phyloP scores from a whole-genome alignment of 768 basidiomycete genomes.

The Neoboletus subvelutipes region DNA sequence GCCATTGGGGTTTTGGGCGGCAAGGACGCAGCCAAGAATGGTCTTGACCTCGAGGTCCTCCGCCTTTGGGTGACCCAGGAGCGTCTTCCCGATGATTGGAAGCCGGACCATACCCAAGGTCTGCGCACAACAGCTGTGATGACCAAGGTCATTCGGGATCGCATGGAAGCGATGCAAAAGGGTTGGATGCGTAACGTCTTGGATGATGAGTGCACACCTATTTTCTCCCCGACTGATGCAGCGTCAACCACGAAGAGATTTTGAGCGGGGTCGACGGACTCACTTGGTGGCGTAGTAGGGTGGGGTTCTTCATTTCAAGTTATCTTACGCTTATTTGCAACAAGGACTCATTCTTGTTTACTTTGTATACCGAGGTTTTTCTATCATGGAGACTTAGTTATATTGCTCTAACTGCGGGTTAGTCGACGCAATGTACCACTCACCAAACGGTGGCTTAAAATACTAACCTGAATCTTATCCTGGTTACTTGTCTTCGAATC shows the following conservation, averaged over 20 bases:
- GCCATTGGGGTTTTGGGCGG: slow-evolving; percentile 50
- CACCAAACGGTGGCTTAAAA: neutral
- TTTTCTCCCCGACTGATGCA: slow-evolving; percentile 1
- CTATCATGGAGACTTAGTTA: neutral
- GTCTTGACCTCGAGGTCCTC: slow-evolving; percentile 48
- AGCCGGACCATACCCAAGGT: slow-evolving; percentile 34
- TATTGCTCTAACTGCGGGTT: neutral
- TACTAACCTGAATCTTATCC: neutral
- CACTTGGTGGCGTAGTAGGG: neutral
- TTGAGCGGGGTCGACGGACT: neutral
- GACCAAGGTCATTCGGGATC: slow-evolving; percentile 29
- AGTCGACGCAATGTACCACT: neutral
- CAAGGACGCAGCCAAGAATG: slow-evolving; percentile 36
- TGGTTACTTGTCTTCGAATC: too few species aligned
- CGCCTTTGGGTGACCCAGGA: slow-evolving; percentile 54
- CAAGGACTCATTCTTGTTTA: neutral
- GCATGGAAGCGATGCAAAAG: slow-evolving; percentile 23
- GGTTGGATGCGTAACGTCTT: slow-evolving; percentile 19
- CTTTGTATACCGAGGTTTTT: neutral
- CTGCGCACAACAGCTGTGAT: slow-evolving; percentile 26
- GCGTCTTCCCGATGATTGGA: slow-evolving; percentile 45
- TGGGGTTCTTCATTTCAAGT: neutral
- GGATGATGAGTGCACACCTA: slow-evolving; percentile 11
- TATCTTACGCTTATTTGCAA: neutral
- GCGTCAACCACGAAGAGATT: neutral